Evolutionary conservation across 768 basidiomycete genomes (phyloP).

Genomic region (Suillus decipiens): DNA sequence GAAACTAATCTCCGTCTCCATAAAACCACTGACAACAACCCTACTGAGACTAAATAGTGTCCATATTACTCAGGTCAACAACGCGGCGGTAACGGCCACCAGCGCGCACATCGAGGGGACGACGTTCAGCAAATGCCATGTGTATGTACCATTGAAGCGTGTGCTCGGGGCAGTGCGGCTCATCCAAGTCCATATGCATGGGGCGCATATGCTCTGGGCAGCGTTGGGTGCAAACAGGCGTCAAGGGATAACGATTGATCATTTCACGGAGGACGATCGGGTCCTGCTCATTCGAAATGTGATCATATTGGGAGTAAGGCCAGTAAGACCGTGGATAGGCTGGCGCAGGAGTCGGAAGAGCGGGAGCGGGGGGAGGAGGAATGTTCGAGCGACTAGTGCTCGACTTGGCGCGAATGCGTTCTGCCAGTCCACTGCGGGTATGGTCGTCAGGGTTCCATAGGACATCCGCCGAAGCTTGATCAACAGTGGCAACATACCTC

Average conservation of each 20-base stretch:
- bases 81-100: slow-evolving; percentile 11
- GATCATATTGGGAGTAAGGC: background rate
- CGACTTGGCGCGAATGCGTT: slow-evolving; percentile 10
- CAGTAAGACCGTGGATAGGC: background rate
- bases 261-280: background rate
- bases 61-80: background rate
- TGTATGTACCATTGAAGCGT: slow-evolving; percentile 5
- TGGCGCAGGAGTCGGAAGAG: background rate
- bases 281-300: slow-evolving; percentile 1
- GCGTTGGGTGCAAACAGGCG: background rate
- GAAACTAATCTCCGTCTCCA: no score
- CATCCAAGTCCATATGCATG: slow-evolving; percentile 12
- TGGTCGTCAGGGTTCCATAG: background rate
- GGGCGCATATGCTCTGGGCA: slow-evolving; percentile 10
- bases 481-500: background rate
- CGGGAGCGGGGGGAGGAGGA: background rate
- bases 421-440: slow-evolving; percentile 10
- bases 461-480: background rate
- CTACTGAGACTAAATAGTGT: background rate
- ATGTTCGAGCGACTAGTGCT: background rate
- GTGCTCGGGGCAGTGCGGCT: background rate
- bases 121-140: slow-evolving; percentile 6
- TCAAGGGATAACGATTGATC: slow-evolving; percentile 7
- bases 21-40: no score
- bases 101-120: slow-evolving; percentile 15